Base-by-base conservation (phyloP, 2,329 filamentous ascomycete species). In the Aspergillus awamori region DNA sequence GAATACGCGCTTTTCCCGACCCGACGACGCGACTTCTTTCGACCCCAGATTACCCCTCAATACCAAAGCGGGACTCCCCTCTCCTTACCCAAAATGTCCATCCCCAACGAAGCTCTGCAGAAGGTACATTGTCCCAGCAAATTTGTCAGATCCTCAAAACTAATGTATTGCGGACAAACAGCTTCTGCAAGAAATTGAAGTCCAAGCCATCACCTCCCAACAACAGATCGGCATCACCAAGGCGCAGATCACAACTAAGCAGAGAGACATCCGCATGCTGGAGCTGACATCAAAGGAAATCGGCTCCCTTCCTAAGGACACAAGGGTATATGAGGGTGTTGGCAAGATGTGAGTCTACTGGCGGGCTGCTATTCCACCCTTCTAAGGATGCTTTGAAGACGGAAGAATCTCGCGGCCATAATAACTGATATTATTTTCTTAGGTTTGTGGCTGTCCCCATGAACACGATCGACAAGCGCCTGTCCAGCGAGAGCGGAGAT, bases 111-210 rank as follows among this genome's bases (percentile, higher is more conserved):
- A 81, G 93, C 93, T 61, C 83, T 98, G 66, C 91, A 97, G 76
- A 97, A 97, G 89, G 94, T 94, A 20, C 38, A 4, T n/a, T 30
- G n/a, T 2, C 30, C 38, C 26, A 17, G 3, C 17, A 10, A 28
- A n/a, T 28, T 67, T 67, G 57, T 62, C 56, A 36, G 22, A 60
- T 11, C 2, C 10, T 10, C 13, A 3, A n/a, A 26, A 48, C 41
- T 36, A 43, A 57, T n/a, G 4, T 4, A 5, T 17, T 1, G 1
- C 7, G 26, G 30, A 6, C 43, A 17, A 28, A 58, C 67, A 97
- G 94, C 84, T 97, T 64, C 87, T 97, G 70, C 90, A 91, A 77
- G 95, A 98, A 81, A 97, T 98, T 72, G 93, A 97, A 80, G 88
- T 89, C 66, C 95, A 96, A 76, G 93, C 93, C 13, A 81, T 91